Conservation (phyloP, 2,329 filamentous ascomycete genomes). For the Tympanopsis confertula region DNA sequence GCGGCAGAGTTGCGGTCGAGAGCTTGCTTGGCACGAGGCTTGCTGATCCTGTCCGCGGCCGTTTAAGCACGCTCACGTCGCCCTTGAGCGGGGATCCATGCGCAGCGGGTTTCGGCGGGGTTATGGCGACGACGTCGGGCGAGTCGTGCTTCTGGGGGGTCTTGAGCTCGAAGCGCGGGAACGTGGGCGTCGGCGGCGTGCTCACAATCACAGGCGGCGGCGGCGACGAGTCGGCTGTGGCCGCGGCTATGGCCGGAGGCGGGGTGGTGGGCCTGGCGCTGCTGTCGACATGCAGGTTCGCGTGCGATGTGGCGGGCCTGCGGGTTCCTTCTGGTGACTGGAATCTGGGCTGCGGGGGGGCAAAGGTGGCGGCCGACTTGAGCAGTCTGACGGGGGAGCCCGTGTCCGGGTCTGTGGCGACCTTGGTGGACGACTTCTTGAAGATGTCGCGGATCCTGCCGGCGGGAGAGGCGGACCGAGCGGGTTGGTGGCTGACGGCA, state of each 20-base stretch:
- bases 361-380: conserved; percentile 6
- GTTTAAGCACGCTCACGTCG: conserved; percentile 61
- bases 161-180: conserved; percentile 18
- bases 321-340: conserved; percentile 7
- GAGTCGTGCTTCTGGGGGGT: conserved; percentile 9
- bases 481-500: conserved; percentile 28
- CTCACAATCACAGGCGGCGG: conserved; percentile 55
- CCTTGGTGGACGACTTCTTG: conserved; percentile 16
- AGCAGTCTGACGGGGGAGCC: conserved; percentile 6
- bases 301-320: conserved; percentile 7
- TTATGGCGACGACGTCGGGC: conserved; percentile 10
- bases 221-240: conserved; percentile 26
- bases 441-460: conserved; percentile 66
- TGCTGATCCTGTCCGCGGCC: conserved; percentile 37
- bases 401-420: conserved; percentile 1
- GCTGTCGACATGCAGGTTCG: conserved; percentile 8
- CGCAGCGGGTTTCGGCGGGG: conserved; percentile 10
- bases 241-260: conserved; percentile 5
- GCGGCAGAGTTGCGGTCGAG: conserved; percentile 61
- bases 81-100: conserved; percentile 45
- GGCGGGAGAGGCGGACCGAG: conserved; percentile 57
- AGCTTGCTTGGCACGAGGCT: conserved; percentile 70
- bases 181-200: conserved; percentile 54
- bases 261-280: conserved; percentile 10
- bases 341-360: conserved; percentile 2